Evolutionary conservation across 2,329 filamentous ascomycete genomes (phyloP).

Genomic region (Keithomyces neogunnii): DNA sequence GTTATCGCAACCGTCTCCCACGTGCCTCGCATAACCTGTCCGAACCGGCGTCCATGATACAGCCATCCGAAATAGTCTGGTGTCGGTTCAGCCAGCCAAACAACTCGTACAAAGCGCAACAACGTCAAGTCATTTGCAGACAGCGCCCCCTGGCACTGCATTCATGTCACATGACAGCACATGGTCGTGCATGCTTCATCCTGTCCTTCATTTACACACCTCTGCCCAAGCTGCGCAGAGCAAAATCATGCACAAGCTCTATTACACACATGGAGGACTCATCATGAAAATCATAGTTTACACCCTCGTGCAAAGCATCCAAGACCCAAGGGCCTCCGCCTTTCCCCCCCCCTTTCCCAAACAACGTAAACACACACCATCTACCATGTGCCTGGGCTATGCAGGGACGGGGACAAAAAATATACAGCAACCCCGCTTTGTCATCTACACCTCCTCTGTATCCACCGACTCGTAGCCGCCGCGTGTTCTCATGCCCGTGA

Average conservation of each 20-base stretch:
- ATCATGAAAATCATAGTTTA: background rate
- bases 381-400: background rate
- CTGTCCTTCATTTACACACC: no score
- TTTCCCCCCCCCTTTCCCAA: background rate
- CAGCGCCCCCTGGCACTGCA: no score
- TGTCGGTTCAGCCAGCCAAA: no score
- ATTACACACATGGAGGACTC: background rate
- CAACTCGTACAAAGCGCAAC: no score
- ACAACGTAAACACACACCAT: background rate
- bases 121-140: no score
- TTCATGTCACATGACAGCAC: no score
- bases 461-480: conserved; percentile 57
- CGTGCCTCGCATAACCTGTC: no score
- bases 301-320: background rate
- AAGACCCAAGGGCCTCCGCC: background rate
- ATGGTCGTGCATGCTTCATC: no score
- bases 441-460: conserved; percentile 37
- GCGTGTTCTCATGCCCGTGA: conserved; percentile 37
- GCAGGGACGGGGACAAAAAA: background rate
- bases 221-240: no score
- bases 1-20: no score
- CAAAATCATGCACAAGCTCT: background rate
- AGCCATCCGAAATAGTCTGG: no score
- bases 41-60: no score
- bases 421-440: background rate